phyloP scores from a whole-genome alignment of 106 monocot species.

The Acorus gramineus region DNA sequence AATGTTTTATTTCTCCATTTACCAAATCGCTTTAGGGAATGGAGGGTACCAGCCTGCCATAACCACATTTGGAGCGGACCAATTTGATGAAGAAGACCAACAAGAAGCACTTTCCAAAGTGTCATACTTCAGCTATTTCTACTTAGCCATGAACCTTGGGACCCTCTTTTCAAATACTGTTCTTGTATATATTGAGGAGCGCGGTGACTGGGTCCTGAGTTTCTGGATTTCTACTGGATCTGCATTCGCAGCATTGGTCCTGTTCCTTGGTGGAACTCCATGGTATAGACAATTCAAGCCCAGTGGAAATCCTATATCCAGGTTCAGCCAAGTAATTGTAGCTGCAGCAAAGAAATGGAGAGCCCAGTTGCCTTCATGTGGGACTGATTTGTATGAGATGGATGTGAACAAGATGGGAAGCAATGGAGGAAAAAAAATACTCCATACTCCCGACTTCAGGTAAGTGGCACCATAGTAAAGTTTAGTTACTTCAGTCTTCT shows the following conservation, averaged over 20 bases:
- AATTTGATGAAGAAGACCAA: conserved; percentile 12
- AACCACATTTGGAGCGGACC: conserved; percentile 10
- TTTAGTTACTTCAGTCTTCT: background rate
- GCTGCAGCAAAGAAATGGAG: conserved; percentile 16
- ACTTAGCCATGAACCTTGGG: conserved; percentile 16
- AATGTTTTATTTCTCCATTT: conserved; percentile 21
- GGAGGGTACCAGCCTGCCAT: conserved; percentile 14
- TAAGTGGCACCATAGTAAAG: background rate
- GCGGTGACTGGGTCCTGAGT: conserved; percentile 8
- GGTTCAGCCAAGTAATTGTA: conserved; percentile 13
- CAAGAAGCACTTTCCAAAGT: conserved; percentile 4
- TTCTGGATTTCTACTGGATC: conserved; percentile 11
- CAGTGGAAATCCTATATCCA: conserved; percentile 10
- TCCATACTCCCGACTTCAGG: conserved; percentile 3
- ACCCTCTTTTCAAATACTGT: conserved; percentile 10
- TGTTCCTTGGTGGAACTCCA: conserved; percentile 5
- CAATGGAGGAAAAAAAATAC: background rate
- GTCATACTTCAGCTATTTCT: conserved; percentile 20
- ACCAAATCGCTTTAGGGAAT: conserved; percentile 14
- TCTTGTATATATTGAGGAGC: conserved; percentile 13
- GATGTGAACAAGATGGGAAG: background rate
- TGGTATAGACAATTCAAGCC: conserved; percentile 11
- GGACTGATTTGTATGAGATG: background rate
- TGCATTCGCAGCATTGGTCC: conserved; percentile 2
- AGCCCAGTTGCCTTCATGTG: background rate